Evolutionary conservation across 2,329 filamentous ascomycete genomes (phyloP), one percentile per base, ranked within the genome.

Genomic region (Aureobasidium sp.): DNA sequence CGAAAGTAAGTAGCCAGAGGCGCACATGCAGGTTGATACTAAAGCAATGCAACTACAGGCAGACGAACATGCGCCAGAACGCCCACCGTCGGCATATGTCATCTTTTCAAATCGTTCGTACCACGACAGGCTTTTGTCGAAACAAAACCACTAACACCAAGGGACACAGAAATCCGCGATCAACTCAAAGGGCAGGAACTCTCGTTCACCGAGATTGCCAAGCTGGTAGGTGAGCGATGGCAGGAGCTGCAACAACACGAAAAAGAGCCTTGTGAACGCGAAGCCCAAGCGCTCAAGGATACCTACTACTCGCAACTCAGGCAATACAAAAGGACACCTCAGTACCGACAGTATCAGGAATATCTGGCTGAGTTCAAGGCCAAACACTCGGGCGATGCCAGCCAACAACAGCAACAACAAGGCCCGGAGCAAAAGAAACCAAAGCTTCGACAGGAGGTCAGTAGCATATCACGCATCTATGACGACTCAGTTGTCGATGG

Each of bases 151-250:
- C 32, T 37, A 8, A 57, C 52, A 37, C 7, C 3, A 9, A 49
- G 39, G 37, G 3, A 21, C 29, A 0, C 66, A 89, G 86, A 88
- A 74, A 88, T 91, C 74, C 84, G 90, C 67, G 90, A 93, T 67
- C 84, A 89, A 27, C 75, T 93, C 29, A 91, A 89, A 70, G 88
- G 86, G 3, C 85, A 88, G 63, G 89, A 88, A 52, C 75, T 93
- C 5, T 88, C 86, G 1, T 94, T 94, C 68, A 91, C 89, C 1
- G 89, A 92, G 69, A 91, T 93, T 65, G 89, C 89, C 11, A 92
- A 92, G 69, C 77, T 91, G 1, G 89, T 92, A 1, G 89, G 89
- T 7, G 89, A 93, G 69, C 84, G 88, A 69, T 93, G 89, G 89
- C 89, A 93, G 70, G 86, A 84, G 58, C 75, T 93, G 8, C 78